Conservation (phyloP, 768 basidiomycete genomes). For the Chalciporus chontae region DNA sequence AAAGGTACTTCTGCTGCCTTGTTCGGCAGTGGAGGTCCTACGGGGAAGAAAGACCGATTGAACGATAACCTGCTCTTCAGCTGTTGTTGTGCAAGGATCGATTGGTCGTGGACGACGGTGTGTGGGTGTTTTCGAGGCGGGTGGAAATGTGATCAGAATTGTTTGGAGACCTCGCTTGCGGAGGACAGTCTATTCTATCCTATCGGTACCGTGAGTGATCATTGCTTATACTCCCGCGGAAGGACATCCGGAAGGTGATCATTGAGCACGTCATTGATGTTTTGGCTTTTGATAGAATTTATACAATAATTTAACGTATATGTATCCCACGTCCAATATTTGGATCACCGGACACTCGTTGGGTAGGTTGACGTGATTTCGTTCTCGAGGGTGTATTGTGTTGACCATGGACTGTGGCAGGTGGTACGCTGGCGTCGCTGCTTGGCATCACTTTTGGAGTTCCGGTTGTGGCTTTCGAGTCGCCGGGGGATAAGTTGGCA, state of each 20-base stretch:
- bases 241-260: too few relatives aligned
- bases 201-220: slow-evolving; percentile 70
- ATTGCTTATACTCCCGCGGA: neutral
- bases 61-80: slow-evolving; percentile 93
- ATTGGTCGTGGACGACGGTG: slow-evolving; percentile 92
- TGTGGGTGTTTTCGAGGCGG: slow-evolving; percentile 84
- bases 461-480: slow-evolving; percentile 85
- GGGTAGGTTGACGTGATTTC: slow-evolving; percentile 39
- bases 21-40: slow-evolving; percentile 75
- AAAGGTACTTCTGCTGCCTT: slow-evolving; percentile 88
- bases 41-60: slow-evolving; percentile 86
- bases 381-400: neutral
- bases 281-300: slow-evolving; percentile 66
- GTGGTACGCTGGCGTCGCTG: slow-evolving; percentile 73
- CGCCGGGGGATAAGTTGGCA: slow-evolving; percentile 84
- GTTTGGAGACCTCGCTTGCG: slow-evolving; percentile 69
- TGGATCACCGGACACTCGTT: slow-evolving; percentile 83
- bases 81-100: slow-evolving; percentile 91
- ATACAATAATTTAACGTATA: slow-evolving; percentile 89
- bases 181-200: slow-evolving; percentile 88
- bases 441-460: slow-evolving; percentile 86
- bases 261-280: too few relatives aligned
- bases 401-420: slow-evolving; percentile 29
- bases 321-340: slow-evolving; percentile 88
- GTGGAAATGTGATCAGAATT: slow-evolving; percentile 78